Conservation (phyloP, 257 asterid species). For the Mentha longifolia region DNA sequence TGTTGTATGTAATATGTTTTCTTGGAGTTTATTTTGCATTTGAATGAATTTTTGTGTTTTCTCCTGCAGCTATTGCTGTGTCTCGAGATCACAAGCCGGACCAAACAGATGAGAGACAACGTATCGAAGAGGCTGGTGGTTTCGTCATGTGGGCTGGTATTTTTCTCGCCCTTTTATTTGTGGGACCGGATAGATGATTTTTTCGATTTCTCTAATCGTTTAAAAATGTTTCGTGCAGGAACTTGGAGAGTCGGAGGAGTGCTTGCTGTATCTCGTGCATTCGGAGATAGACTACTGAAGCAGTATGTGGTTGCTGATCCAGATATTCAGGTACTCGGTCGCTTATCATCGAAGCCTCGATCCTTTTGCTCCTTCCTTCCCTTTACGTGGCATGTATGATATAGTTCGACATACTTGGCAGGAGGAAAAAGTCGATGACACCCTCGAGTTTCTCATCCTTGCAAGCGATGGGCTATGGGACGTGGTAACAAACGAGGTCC, state of each 20-base stretch:
- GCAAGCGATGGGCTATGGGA: constrained; percentile 99
- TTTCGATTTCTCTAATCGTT: not conserved
- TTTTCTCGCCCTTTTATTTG: constrained; percentile 8
- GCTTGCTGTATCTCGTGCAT: constrained; percentile 98
- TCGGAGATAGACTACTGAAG: constrained; percentile 89
- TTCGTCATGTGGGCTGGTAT: constrained; percentile 99
- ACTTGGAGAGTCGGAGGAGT: constrained; percentile 99
- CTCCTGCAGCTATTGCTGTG: constrained; percentile 75
- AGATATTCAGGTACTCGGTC: constrained; percentile 68
- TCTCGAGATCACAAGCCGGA: constrained; percentile 98
- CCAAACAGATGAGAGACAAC: constrained; percentile 88
- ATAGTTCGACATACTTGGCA: constrained; percentile 29
- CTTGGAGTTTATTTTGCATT: not conserved
- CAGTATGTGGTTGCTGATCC: constrained; percentile 97
- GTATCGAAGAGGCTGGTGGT: constrained; percentile 99
- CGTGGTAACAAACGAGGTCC: constrained; percentile 86
- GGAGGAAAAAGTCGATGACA: constrained; percentile 85
- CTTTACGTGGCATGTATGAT: not conserved
- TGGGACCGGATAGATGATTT: not conserved
- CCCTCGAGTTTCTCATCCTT: constrained; percentile 91
- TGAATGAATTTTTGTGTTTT: constrained; percentile 21
- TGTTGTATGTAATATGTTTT: not conserved
- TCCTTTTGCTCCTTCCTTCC: not conserved
- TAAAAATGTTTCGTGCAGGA: constrained; percentile 45
- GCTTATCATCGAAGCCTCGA: no score